A percentile compares a stretch with the other conserved stretches of the same genome.
Conservation (phyloP, 345 rosid species). For the Rhizophora apiculata region DNA sequence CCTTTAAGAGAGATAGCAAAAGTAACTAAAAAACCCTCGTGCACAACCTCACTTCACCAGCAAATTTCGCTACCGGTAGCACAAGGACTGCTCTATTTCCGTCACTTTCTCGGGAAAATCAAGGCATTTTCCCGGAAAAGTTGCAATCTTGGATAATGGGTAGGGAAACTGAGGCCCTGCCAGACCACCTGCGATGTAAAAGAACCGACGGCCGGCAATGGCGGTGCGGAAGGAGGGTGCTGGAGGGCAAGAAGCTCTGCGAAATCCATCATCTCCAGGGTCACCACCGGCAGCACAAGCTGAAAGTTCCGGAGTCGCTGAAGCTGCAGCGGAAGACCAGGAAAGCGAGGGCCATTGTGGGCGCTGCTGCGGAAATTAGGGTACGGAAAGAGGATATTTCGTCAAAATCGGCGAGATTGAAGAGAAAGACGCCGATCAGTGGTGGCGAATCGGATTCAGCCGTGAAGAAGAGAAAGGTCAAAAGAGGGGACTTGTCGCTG, state of each 20-base stretch:
- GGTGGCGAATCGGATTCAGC: conserved; percentile 4
- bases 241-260: conserved; percentile 76
- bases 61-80: no score
- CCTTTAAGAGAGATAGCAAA: neutral
- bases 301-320: conserved; percentile 61
- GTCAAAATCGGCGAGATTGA: conserved; percentile 33
- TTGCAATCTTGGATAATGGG: conserved; percentile 16
- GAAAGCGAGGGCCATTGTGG: conserved; percentile 18
- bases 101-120: conserved; percentile 18
- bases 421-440: conserved; percentile 18
- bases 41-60: neutral
- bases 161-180: conserved; percentile 41
- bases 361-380: conserved; percentile 41
- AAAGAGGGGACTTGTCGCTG: conserved; percentile 59
- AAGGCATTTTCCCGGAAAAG: conserved; percentile 19
- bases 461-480: conserved; percentile 59
- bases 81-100: conserved; percentile 24
- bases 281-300: conserved; percentile 44
- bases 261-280: conserved; percentile 77
- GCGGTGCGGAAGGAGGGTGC: conserved; percentile 80
- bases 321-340: conserved; percentile 47
- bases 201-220: conserved; percentile 91
- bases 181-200: conserved; percentile 84
- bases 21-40: neutral
- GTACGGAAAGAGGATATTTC: conserved; percentile 33